A percentile compares a stretch with the other conserved stretches of the same genome.
Conservation (phyloP, 2,329 filamentous ascomycete species). For the Berkeleyomyces rouxiae region DNA sequence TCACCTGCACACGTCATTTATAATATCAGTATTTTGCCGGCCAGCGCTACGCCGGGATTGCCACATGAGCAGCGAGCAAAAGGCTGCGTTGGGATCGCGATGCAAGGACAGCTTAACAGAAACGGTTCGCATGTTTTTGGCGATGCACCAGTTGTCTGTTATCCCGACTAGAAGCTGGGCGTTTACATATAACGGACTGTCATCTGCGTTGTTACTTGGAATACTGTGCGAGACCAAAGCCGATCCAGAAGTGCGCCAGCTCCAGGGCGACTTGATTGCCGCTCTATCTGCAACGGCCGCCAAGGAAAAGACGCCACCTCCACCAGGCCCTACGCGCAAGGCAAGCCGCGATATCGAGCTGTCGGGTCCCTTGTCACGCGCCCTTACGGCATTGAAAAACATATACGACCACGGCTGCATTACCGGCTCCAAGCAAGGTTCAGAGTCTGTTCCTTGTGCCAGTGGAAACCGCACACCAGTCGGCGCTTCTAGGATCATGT, state of each 20-base stretch:
- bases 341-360: slow-evolving; percentile 45
- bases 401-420: slow-evolving; percentile 50
- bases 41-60: slow-evolving; percentile 42
- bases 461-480: slow-evolving; percentile 31
- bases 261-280: slow-evolving; percentile 47
- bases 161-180: slow-evolving; percentile 52
- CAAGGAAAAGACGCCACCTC: slow-evolving; percentile 40
- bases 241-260: slow-evolving; percentile 44
- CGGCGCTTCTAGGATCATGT: slow-evolving; percentile 16
- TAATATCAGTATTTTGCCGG: slow-evolving; percentile 47
- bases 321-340: slow-evolving; percentile 32
- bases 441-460: slow-evolving; percentile 27
- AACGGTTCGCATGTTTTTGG: slow-evolving; percentile 51
- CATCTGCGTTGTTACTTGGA: slow-evolving; percentile 46
- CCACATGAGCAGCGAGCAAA: slow-evolving; percentile 34
- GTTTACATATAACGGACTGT: slow-evolving; percentile 50
- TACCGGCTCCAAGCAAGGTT: slow-evolving; percentile 35
- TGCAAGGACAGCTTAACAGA: slow-evolving; percentile 48
- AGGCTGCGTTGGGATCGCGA: slow-evolving; percentile 35
- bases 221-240: slow-evolving; percentile 47
- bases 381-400: slow-evolving; percentile 43
- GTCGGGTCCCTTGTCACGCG: slow-evolving; percentile 43
- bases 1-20: slow-evolving; percentile 47
- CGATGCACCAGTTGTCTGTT: slow-evolving; percentile 51
- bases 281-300: slow-evolving; percentile 47